Evolutionary conservation across 129 eudicot species (phyloP).

Genomic region (Pittosporum tobira): DNA sequence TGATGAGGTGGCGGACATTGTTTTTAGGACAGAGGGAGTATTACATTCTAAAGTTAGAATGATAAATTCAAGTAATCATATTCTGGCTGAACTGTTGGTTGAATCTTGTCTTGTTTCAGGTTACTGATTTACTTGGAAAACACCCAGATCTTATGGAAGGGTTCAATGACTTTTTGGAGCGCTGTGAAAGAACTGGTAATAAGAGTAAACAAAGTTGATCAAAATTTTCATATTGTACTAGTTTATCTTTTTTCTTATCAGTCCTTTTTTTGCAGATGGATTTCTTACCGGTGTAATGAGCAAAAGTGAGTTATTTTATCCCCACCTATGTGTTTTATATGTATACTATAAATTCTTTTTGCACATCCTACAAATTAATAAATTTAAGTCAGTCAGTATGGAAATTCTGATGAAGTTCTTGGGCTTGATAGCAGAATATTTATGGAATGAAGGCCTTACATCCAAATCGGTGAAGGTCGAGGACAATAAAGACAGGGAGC

Average conservation of each 20-base stretch:
- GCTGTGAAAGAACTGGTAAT: constrained; percentile 79
- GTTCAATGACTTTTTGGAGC: constrained; percentile 82
- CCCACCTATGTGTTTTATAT: background rate
- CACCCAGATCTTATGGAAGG: constrained; percentile 96
- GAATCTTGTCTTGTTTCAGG: constrained; percentile 52
- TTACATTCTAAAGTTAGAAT: constrained; percentile 1
- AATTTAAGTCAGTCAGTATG: no score
- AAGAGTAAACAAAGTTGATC: background rate
- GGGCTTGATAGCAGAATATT: constrained; percentile 50
- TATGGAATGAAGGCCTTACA: constrained; percentile 79
- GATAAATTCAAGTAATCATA: background rate
- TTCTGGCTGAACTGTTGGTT: no score
- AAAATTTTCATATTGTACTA: background rate
- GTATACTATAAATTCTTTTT: background rate
- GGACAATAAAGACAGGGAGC: constrained; percentile 78
- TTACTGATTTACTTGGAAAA: constrained; percentile 89
- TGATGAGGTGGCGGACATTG: no score
- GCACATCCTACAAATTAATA: no score
- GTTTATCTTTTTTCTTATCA: constrained; percentile 9
- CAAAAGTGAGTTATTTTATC: constrained; percentile 54
- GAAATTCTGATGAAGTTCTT: constrained; percentile 8
- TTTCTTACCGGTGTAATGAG: constrained; percentile 95
- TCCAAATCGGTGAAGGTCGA: constrained; percentile 59
- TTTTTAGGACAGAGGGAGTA: no score
- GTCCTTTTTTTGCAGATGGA: constrained; percentile 63